Percentiles rank a stretch among this genome's conserved stretches.
Conservation (phyloP, 345 rosid genomes). For the Populus tremula region DNA sequence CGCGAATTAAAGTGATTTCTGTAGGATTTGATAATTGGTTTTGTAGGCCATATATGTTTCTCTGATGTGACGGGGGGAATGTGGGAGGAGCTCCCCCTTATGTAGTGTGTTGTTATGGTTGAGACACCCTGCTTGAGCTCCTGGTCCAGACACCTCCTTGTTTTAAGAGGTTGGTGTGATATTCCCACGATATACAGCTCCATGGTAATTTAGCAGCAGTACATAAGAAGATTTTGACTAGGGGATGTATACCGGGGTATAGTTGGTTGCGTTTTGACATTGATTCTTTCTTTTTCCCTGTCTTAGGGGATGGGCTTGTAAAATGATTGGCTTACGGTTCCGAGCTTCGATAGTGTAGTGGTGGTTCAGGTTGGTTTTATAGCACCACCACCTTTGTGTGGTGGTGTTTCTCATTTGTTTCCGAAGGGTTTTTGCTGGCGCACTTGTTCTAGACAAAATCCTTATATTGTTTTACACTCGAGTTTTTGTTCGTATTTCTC, state of each 20-base stretch:
- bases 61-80: constrained; percentile 6
- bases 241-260: constrained; percentile 44
- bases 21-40: constrained; percentile 26
- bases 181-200: constrained; percentile 27
- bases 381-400: neutral
- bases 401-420: too few relatives aligned
- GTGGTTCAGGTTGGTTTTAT: constrained; percentile 16
- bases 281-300: constrained; percentile 8
- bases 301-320: constrained; percentile 23
- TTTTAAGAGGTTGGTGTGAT: constrained; percentile 21
- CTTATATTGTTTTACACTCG: too few relatives aligned
- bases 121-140: constrained; percentile 21
- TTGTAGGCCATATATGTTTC: constrained; percentile 28
- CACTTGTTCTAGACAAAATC: too few relatives aligned
- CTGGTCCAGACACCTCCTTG: constrained; percentile 17
- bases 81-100: neutral
- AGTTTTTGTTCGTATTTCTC: too few relatives aligned
- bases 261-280: constrained; percentile 23
- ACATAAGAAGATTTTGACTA: constrained; percentile 46
- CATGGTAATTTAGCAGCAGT: constrained; percentile 45
- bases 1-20: constrained; percentile 13
- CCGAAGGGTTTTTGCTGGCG: too few relatives aligned
- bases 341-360: constrained; percentile 9
- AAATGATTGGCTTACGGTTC: constrained; percentile 17
- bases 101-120: constrained; percentile 5